phyloP scores from a whole-genome alignment of 2,329 filamentous ascomycete genomes.

The Tolypocladium ophioglossoides region DNA sequence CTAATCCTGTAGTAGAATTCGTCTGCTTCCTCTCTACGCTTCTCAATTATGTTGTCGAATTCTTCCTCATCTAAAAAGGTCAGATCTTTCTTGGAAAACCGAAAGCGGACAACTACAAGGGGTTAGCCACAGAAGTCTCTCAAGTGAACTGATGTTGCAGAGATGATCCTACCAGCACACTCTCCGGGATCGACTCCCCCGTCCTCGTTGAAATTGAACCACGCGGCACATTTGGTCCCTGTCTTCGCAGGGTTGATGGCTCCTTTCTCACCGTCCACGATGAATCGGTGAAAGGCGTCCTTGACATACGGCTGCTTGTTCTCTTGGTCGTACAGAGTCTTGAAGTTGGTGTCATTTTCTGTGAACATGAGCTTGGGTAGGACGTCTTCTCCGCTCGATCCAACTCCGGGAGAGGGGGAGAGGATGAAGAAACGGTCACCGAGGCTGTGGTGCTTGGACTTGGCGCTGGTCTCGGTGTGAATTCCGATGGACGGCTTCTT shows the following conservation, averaged over 20 bases:
- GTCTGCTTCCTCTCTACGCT: slow-evolving; percentile 78
- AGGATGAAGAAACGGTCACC: slow-evolving; percentile 77
- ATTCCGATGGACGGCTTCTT: slow-evolving; percentile 72
- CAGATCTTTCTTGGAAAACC: slow-evolving; percentile 65
- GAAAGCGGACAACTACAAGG: slow-evolving; percentile 70
- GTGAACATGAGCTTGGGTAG: slow-evolving; percentile 82
- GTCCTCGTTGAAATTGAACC: slow-evolving; percentile 85
- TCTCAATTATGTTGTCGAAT: slow-evolving; percentile 85
- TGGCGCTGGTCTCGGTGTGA: slow-evolving; percentile 54
- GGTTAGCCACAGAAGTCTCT: neutral
- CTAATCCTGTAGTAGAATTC: slow-evolving; percentile 94
- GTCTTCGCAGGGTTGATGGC: slow-evolving; percentile 70
- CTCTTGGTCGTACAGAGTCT: slow-evolving; percentile 62
- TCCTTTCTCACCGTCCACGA: slow-evolving; percentile 70
- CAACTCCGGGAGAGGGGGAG: slow-evolving; percentile 82
- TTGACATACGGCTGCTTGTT: slow-evolving; percentile 84
- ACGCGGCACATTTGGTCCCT: slow-evolving; percentile 84
- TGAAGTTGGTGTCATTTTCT: slow-evolving; percentile 87
- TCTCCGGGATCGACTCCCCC: slow-evolving; percentile 82
- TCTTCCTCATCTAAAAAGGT: slow-evolving; percentile 83
- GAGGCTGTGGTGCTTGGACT: slow-evolving; percentile 69
- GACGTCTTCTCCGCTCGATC: slow-evolving; percentile 69
- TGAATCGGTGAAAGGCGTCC: slow-evolving; percentile 84
- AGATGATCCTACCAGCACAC: slow-evolving; percentile 60
- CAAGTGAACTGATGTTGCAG: too few relatives aligned